These are phyloP conservation scores for Globisporangium acanthophoron DNA, from an alignment of 352 stramenopile species.

Conservation along the genomic window DNA sequence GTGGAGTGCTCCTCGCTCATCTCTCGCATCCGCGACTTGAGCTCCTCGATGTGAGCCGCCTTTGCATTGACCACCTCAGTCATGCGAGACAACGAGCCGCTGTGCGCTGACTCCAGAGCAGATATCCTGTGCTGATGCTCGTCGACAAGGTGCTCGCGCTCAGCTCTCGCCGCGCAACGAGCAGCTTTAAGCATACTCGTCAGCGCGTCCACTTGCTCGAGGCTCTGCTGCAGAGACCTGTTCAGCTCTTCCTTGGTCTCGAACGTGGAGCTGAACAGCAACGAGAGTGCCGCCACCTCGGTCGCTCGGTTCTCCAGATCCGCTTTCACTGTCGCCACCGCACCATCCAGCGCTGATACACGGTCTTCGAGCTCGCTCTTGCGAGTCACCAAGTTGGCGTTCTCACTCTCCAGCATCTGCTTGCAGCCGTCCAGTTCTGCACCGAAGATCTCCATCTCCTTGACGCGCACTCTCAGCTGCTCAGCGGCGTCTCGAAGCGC, in stretches of 20 bases:
- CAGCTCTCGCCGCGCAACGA: neutral
- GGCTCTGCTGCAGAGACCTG: slow-evolving; percentile 6
- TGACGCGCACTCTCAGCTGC: neutral
- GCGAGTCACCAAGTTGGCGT: neutral
- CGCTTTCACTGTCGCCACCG: neutral
- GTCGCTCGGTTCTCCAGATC: neutral
- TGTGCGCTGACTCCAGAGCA: slow-evolving; percentile 14
- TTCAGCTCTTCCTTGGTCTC: slow-evolving; percentile 2
- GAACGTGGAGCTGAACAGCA: slow-evolving; percentile 6
- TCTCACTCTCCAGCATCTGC: neutral
- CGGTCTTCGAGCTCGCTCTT: neutral
- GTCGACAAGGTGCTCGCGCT: neutral
- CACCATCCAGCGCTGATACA: neutral
- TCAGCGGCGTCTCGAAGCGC: neutral
- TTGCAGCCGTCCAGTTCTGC: neutral
- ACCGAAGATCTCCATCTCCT: neutral
- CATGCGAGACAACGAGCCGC: slow-evolving; percentile 24
- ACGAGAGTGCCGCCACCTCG: slow-evolving; percentile 1
- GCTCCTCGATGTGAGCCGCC: slow-evolving; percentile 21
- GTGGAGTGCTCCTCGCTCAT: neutral
- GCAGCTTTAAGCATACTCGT: neutral
- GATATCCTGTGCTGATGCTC: slow-evolving; percentile 7
- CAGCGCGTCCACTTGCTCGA: slow-evolving; percentile 9
- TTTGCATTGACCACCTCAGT: slow-evolving; percentile 37
- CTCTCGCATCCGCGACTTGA: slow-evolving; percentile 18